A percentile compares a stretch with the other conserved stretches of the same genome.
Evolutionary conservation across 345 rosid genomes (phyloP).

Genomic region (Populus nigra): DNA sequence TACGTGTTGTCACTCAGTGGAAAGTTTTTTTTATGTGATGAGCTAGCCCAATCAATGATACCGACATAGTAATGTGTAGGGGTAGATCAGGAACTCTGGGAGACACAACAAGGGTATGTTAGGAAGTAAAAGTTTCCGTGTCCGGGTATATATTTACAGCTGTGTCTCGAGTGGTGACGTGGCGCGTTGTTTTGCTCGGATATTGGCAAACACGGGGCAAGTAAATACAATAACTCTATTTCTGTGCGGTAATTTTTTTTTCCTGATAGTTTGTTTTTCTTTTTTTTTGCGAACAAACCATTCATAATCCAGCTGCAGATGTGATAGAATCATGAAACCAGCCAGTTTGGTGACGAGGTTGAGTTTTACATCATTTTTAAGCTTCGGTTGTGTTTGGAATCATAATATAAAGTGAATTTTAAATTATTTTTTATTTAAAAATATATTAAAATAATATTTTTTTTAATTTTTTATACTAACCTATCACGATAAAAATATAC

Average conservation of each 20-base stretch:
- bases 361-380: background rate
- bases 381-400: background rate
- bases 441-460: no score
- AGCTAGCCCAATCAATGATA: background rate
- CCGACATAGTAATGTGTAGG: background rate
- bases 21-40: background rate
- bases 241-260: background rate
- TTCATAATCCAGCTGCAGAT: no score
- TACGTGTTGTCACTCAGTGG: background rate
- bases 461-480: no score
- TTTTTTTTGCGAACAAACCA: background rate
- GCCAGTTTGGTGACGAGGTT: background rate
- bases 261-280: background rate
- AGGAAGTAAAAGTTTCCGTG: background rate
- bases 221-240: background rate
- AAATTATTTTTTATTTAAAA: no score
- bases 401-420: no score
- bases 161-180: background rate
- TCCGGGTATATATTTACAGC: no score
- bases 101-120: background rate
- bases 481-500: no score
- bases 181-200: background rate
- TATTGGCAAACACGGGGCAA: background rate
- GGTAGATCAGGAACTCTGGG: background rate
- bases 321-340: background rate